phyloP scores from a whole-genome alignment of 352 stramenopile species.

The Globisporangium spiculum region DNA sequence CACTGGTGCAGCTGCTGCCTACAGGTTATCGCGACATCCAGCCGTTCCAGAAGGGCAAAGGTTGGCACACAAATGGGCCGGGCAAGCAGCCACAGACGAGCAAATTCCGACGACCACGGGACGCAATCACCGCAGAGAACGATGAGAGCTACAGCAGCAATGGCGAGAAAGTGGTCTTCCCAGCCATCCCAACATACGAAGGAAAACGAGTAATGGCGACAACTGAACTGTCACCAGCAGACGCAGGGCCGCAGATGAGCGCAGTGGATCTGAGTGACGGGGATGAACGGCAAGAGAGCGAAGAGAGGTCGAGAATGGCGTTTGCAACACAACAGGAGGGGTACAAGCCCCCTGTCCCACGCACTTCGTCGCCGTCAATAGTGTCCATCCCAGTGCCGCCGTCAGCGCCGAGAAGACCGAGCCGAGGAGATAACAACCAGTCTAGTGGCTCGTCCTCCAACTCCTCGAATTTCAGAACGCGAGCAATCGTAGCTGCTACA shows the following conservation, averaged over 20 bases:
- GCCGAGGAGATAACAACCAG: constrained; percentile 25
- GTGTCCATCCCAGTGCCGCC: constrained; percentile 25
- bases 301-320: not conserved
- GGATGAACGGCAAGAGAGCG: constrained; percentile 18
- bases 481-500: constrained; percentile 19
- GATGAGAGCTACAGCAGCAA: not conserved
- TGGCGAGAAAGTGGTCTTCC: constrained; percentile 46
- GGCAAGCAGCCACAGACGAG: constrained; percentile 10
- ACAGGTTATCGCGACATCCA: constrained; percentile 71
- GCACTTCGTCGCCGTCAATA: constrained; percentile 20
- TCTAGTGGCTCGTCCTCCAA: constrained; percentile 1
- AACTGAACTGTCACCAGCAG: not conserved
- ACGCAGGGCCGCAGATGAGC: not conserved
- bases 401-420: constrained; percentile 20
- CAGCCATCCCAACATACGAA: constrained; percentile 23
- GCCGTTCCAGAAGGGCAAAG: constrained; percentile 60
- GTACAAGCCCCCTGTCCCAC: not conserved
- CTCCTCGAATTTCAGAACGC: constrained; percentile 29
- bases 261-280: not conserved
- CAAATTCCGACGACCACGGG: constrained; percentile 25
- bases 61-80: constrained; percentile 61
- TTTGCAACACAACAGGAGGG: not conserved
- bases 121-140: constrained; percentile 11
- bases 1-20: constrained; percentile 55
- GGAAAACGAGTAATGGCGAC: not conserved